phyloP scores from a whole-genome alignment of 345 rosid species.

The Rhizophora apiculata region DNA sequence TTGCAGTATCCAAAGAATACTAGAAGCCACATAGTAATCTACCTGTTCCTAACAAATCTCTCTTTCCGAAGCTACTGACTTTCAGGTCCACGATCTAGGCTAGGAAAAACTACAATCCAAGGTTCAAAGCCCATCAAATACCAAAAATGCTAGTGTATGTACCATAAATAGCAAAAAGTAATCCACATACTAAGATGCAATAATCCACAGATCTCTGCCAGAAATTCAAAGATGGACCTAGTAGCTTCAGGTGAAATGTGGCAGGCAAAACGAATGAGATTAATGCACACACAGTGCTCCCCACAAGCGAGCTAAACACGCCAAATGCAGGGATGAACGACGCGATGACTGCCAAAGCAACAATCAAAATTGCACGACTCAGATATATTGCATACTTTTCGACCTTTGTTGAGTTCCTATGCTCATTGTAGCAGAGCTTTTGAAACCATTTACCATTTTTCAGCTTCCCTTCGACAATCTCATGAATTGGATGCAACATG shows the following conservation, averaged over 20 bases:
- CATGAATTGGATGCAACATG: slow-evolving; percentile 80
- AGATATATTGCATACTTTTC: slow-evolving; percentile 39
- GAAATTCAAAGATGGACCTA: slow-evolving; percentile 53
- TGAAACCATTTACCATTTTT: slow-evolving; percentile 40
- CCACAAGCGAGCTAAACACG: slow-evolving; percentile 64
- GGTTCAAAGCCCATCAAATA: slow-evolving; percentile 13
- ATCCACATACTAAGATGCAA: slow-evolving; percentile 54
- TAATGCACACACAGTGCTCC: slow-evolving; percentile 73
- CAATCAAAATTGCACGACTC: slow-evolving; percentile 52
- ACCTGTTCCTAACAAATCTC: neutral
- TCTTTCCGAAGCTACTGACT: neutral
- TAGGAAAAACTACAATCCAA: neutral
- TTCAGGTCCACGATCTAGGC: too few species aligned
- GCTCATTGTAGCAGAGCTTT: slow-evolving; percentile 30
- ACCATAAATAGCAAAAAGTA: slow-evolving; percentile 70
- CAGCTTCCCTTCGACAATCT: slow-evolving; percentile 77
- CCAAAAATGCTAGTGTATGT: slow-evolving; percentile 58
- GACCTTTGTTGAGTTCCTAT: slow-evolving; percentile 24
- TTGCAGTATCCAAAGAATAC: neutral
- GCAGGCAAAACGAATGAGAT: slow-evolving; percentile 84
- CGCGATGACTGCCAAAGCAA: slow-evolving; percentile 58
- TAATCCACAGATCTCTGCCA: slow-evolving; percentile 65
- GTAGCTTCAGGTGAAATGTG: slow-evolving; percentile 60
- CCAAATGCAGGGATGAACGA: slow-evolving; percentile 76
- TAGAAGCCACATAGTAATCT: neutral